These are phyloP conservation scores for Escallonia rubra DNA, from an alignment of 129 eudicot species.

Conservation along the genomic window DNA sequence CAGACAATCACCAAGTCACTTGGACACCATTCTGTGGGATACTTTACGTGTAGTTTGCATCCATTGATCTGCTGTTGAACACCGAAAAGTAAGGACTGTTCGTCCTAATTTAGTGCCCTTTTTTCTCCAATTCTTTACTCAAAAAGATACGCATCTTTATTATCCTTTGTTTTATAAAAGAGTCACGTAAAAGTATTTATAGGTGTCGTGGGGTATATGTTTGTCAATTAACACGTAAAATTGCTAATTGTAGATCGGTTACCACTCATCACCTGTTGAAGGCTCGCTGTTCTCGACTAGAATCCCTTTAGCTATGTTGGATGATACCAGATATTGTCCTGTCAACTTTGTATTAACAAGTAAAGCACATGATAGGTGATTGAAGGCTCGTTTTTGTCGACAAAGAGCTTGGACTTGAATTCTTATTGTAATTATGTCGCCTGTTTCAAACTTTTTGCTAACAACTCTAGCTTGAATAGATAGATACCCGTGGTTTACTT, in stretches of 20 bases:
- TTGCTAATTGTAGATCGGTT: too few species aligned
- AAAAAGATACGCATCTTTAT: neutral
- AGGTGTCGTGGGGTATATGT: neutral
- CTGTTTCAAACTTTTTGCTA: neutral
- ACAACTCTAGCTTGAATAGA: neutral
- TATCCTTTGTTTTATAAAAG: neutral
- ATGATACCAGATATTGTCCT: too few species aligned
- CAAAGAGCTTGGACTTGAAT: too few species aligned
- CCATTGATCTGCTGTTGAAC: neutral
- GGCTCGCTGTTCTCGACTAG: too few species aligned
- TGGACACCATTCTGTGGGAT: neutral
- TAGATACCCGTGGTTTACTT: too few species aligned
- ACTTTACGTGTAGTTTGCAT: neutral
- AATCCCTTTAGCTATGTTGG: too few species aligned
- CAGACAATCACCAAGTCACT: too few species aligned
- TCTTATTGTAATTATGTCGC: neutral
- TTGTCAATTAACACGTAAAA: too few species aligned
- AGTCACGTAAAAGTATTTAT: neutral
- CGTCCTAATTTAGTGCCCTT: neutral
- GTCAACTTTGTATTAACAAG: too few species aligned
- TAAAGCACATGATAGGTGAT: too few species aligned
- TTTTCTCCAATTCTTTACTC: neutral
- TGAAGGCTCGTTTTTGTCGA: too few species aligned
- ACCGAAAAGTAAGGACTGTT: neutral
- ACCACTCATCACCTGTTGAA: too few species aligned